Base-by-base conservation (phyloP, 441 rosid species). In the Viola pubescens region DNA sequence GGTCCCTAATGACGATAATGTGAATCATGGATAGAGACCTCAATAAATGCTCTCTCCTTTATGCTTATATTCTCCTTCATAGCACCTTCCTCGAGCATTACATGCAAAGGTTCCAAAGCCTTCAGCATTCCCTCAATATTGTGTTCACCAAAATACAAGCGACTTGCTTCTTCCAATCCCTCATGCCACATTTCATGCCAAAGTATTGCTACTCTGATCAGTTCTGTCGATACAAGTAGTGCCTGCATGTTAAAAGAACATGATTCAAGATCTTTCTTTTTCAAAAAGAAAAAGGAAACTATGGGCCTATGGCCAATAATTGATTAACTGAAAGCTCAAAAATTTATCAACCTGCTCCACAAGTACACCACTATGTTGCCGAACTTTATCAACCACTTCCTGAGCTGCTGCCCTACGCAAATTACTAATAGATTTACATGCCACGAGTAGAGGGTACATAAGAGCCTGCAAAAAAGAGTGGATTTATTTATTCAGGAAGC, bases 161-260 rank as follows among this genome's bases (percentile, higher is more conserved):
- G 99, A 73, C 99, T 95, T 58, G 99, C 99, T 82, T 95, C 99
- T 87, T 95, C 99, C 75, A 95, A 69, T 39, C 81, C 96, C 72
- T 94, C 99, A 72, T 94, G 97, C 98, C 99, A 94, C 81, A 73
- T 68, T 68, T 94, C 99, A 73, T 91, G 98, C 99, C 99, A 94
- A 68, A 94, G 98, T 63, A 94, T 94, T 62, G 99, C 95, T 62
- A 94, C 98, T 74, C 98, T 84, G 72, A 94, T 86, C 59, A 94
- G 84, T 64, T 94, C 99, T 58, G 73, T 82, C 37, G 99, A 94
- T 54, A 91, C 99, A 66, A 91, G 89, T 75, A 91, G 96, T 54
- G 97, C 98, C 99, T 94, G 83, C 71, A 74, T 5, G 54, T 37
- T 34, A 1, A 56, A 9, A 16, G 39, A 51, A 63, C 16, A 11